Evolutionary conservation across 73 alveolate species (phyloP).

Genomic region (Halteria grandinella): DNA sequence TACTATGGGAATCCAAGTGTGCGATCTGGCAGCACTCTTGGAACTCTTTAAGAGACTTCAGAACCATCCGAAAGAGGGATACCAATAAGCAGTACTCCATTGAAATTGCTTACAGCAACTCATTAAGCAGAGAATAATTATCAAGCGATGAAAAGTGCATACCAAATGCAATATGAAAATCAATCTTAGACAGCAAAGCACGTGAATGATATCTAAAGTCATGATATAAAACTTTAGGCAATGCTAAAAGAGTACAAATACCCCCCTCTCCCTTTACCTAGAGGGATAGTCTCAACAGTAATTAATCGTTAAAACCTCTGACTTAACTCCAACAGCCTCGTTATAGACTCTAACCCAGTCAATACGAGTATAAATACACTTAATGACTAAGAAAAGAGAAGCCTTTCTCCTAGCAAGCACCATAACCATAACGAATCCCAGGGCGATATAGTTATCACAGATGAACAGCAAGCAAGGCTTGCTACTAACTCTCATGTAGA

Average conservation of each 20-base stretch:
- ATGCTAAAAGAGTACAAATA: neutral
- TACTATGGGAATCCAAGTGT: neutral
- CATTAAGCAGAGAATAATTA: neutral
- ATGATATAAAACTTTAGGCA: slow-evolving; percentile 5
- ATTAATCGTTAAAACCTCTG: too few species aligned
- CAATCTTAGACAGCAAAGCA: neutral
- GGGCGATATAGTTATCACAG: too few species aligned
- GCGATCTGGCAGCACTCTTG: neutral
- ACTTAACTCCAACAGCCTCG: too few species aligned
- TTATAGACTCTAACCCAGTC: too few species aligned
- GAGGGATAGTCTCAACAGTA: too few species aligned
- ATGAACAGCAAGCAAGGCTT: too few species aligned
- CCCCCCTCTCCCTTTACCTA: slow-evolving; percentile 40
- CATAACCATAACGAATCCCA: too few species aligned
- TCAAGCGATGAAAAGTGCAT: neutral
- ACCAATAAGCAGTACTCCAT: neutral
- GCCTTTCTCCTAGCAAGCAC: too few species aligned
- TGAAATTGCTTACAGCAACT: neutral
- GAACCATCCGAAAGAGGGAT: neutral
- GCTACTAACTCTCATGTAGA: too few species aligned
- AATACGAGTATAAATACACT: too few species aligned
- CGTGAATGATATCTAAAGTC: neutral
- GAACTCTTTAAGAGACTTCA: neutral
- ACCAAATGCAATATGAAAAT: neutral
- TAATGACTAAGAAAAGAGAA: too few species aligned